Percentiles rank a stretch among this genome's conserved stretches.
Conservation (phyloP, 2,329 filamentous ascomycete genomes). For the Venturia aucupariae region DNA sequence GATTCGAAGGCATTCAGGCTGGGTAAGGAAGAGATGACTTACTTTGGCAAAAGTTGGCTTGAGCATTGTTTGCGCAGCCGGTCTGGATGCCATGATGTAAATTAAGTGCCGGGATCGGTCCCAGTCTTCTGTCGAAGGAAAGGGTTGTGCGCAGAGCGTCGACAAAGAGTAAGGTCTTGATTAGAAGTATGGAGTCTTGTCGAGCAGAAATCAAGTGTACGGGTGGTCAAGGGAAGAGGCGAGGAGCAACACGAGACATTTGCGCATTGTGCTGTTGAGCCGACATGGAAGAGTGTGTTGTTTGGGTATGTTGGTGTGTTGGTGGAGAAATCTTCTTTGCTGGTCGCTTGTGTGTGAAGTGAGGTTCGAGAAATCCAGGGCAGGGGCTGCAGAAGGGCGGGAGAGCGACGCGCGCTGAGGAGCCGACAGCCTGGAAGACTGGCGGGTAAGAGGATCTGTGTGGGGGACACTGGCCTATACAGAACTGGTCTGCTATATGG, state of each 20-base stretch:
- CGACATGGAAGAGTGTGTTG: slow-evolving; percentile 30
- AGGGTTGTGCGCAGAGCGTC: neutral
- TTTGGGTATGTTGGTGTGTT: neutral
- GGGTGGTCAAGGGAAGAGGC: slow-evolving; percentile 42
- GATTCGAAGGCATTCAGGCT: neutral
- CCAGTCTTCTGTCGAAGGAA: neutral
- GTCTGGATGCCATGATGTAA: slow-evolving; percentile 25
- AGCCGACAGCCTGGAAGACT: neutral
- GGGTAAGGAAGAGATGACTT: slow-evolving; percentile 11
- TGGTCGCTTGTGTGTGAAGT: neutral
- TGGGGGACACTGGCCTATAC: neutral
- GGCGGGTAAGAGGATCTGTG: neutral
- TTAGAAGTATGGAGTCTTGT: slow-evolving; percentile 1
- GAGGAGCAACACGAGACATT: slow-evolving; percentile 34
- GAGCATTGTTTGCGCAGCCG: slow-evolving; percentile 21
- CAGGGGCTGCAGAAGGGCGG: neutral
- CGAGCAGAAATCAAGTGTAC: slow-evolving; percentile 20
- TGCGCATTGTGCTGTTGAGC: slow-evolving; percentile 39
- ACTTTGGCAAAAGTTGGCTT: slow-evolving; percentile 32
- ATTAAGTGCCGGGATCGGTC: neutral
- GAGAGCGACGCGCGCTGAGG: neutral
- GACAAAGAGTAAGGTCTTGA: neutral
- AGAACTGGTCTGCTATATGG: neutral
- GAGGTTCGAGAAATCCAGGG: neutral
- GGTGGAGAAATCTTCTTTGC: slow-evolving; percentile 2